A percentile compares a stretch with the other conserved stretches of the same genome.
Conservation (phyloP, 2,329 filamentous ascomycete species). For the Pyrenophora graminea region DNA sequence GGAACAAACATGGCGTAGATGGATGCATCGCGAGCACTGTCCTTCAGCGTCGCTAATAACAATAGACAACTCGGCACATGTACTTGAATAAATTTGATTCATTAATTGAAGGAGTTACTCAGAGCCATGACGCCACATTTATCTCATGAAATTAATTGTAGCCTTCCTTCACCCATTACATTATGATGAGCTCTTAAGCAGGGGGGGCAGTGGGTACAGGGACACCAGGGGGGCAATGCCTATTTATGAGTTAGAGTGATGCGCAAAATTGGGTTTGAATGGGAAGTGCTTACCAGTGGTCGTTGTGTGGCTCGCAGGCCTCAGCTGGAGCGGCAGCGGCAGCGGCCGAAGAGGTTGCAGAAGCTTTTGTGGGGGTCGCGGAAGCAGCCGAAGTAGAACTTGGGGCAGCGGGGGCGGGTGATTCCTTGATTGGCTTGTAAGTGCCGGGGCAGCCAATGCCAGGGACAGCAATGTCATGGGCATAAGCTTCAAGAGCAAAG, state of each 20-base stretch:
- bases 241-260: conserved; percentile 1
- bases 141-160: too few relatives aligned
- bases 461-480: conserved; percentile 66
- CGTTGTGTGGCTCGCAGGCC: conserved; percentile 28
- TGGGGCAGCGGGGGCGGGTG: conserved; percentile 9
- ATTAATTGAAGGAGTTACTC: too few relatives aligned
- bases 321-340: conserved; percentile 5
- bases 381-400: conserved; percentile 12
- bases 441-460: conserved; percentile 65
- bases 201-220: conserved; percentile 29
- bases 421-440: conserved; percentile 14
- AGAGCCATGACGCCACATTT: too few relatives aligned
- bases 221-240: conserved; percentile 33
- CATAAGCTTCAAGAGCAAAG: conserved; percentile 71
- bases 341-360: conserved; percentile 3
- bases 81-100: too few relatives aligned
- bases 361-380: conserved; percentile 6
- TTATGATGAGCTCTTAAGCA: conserved; percentile 7
- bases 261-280: background rate
- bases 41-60: too few relatives aligned
- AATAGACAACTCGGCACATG: too few relatives aligned
- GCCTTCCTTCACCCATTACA: too few relatives aligned
- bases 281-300: conserved; percentile 24
- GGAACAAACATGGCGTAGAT: too few relatives aligned
- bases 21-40: too few relatives aligned